These are phyloP conservation scores for Castanea crenata DNA, from an alignment of 306 rosid genomes.

Conservation along the genomic window DNA sequence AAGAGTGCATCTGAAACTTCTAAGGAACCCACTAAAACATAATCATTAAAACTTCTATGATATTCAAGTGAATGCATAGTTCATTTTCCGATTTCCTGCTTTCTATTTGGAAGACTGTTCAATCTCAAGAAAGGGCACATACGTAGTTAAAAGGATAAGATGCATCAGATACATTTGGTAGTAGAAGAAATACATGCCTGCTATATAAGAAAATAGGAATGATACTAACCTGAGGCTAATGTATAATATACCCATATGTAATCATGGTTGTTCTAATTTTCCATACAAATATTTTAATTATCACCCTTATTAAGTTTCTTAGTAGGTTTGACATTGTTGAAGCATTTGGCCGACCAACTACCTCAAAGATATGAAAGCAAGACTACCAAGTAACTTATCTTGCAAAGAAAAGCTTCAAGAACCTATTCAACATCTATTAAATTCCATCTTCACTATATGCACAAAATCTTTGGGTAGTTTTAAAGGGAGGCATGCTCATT, in stretches of 20 bases:
- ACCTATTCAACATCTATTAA: background rate
- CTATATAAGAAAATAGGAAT: constrained; percentile 7
- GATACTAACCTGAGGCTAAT: constrained; percentile 7
- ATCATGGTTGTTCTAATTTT: constrained; percentile 14
- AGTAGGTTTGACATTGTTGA: background rate
- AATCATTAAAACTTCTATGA: background rate
- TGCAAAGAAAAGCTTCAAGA: too few relatives aligned
- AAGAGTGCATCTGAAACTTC: too few relatives aligned
- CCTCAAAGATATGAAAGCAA: too few relatives aligned
- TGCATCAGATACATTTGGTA: background rate
- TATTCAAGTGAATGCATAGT: background rate
- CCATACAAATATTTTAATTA: constrained; percentile 1
- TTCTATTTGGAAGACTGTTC: background rate
- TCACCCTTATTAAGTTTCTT: background rate
- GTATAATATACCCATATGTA: background rate
- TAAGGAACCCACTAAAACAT: background rate
- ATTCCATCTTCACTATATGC: background rate
- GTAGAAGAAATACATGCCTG: constrained; percentile 5
- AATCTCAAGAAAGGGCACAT: background rate
- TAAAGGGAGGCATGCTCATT: too few relatives aligned
- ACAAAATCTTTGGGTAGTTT: too few relatives aligned
- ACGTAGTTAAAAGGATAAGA: background rate
- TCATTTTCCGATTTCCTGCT: background rate
- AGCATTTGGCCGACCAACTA: too few relatives aligned
- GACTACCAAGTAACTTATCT: too few relatives aligned